phyloP scores from a whole-genome alignment of 106 monocot genomes.

The Acanthochlamys bracteata region DNA sequence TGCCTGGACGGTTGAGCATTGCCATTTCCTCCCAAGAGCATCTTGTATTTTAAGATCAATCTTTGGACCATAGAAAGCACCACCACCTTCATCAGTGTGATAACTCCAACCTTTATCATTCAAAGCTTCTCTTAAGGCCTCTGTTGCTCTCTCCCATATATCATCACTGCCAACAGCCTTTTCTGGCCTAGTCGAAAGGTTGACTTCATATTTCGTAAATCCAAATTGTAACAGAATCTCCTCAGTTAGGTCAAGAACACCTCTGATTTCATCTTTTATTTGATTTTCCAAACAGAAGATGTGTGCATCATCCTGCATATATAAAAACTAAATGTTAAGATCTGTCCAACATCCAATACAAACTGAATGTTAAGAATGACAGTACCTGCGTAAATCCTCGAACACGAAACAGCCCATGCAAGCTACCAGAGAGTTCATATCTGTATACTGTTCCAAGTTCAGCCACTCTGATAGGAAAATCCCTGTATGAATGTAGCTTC shows the following conservation, averaged over 20 bases:
- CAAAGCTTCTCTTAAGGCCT: slow-evolving; percentile 68
- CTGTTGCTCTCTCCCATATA: slow-evolving; percentile 91
- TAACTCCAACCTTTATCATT: slow-evolving; percentile 90
- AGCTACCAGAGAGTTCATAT: slow-evolving; percentile 89
- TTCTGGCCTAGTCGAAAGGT: slow-evolving; percentile 87
- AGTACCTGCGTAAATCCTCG: slow-evolving; percentile 98
- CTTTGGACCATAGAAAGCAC: slow-evolving; percentile 98
- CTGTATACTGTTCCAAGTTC: slow-evolving; percentile 96
- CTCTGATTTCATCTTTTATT: slow-evolving; percentile 78
- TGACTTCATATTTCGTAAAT: slow-evolving; percentile 79
- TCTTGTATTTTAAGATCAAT: slow-evolving; percentile 98
- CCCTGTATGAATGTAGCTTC: slow-evolving; percentile 81
- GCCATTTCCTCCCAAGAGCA: slow-evolving; percentile 96
- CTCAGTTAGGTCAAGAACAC: slow-evolving; percentile 92
- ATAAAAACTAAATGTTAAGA: not conserved
- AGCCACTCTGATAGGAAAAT: slow-evolving; percentile 87
- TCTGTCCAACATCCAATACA: not conserved
- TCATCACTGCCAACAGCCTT: slow-evolving; percentile 79
- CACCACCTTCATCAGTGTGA: slow-evolving; percentile 94
- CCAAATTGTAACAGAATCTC: slow-evolving; percentile 87
- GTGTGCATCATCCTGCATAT: slow-evolving; percentile 89
- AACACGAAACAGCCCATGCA: slow-evolving; percentile 96
- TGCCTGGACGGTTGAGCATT: slow-evolving; percentile 93
- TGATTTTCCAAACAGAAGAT: slow-evolving; percentile 91
- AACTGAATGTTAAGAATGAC: not conserved